Evolutionary conservation across 2,329 filamentous ascomycete genomes (phyloP), one percentile per base, ranked within the genome.

Genomic region (Penicillium sp.): DNA sequence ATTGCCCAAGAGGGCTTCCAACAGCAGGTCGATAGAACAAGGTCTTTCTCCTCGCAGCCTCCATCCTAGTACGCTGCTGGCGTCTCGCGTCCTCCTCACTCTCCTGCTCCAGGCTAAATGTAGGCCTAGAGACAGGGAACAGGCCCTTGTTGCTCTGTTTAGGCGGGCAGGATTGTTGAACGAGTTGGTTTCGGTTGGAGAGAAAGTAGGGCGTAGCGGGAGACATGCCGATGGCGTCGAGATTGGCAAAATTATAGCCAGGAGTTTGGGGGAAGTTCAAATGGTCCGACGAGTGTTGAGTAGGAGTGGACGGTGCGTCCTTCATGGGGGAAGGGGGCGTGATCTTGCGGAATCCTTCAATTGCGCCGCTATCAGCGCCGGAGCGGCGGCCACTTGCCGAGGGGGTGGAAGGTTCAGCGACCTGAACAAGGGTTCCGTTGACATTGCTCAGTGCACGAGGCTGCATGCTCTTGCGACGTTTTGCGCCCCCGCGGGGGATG

Each of bases 381-480:
- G 64, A 68, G 18, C 64, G 65, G 42, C 67, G 61, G 23, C 65
- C 59, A 21, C 62, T 63, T 7, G 59, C 50, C 20, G 69, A 66
- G 2, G 65, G 48, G 1, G 61, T 58, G n/a, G 62, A 61, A 8
- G 63, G 57, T 27, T 66, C 63, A 7, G 63, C 13, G 18, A 60
- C 53, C 8, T 61, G 65, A 20, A 87, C 75, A 0, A 89, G 74
- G 1, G 79, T 84, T 37, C 86, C 86, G 56, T 90, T 90, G 54
- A 84, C 66, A 61, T 90, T 90, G 50, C 84, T 80, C 18, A 91
- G 72, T 1, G 85, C 82, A 60, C 81, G 84, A 10, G 89, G 89
- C 68, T 91, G 89, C 87, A 93, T 92, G 61, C 85, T 90, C 78
- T 91, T 91, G 46, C 89, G 83, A 44, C 89, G 84, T 48, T 88